Conservation (phyloP, 108 stramenopile species). For the Discostella pseudostelligera region DNA sequence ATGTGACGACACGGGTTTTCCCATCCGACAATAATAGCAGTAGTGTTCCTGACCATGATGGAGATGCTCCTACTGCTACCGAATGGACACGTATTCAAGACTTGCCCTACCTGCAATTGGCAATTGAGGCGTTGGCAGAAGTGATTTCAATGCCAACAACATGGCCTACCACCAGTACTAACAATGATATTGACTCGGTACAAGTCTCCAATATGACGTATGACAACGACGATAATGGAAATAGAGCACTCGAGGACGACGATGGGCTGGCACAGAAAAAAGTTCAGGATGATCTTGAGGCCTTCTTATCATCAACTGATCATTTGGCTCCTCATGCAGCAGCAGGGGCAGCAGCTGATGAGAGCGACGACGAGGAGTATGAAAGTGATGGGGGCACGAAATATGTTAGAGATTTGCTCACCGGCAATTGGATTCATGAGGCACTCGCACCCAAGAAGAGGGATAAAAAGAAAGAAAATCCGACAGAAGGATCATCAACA, state of each 20-base stretch:
- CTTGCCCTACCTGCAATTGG: constrained; percentile 43
- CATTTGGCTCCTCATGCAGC: constrained; percentile 29
- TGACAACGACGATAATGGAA: constrained; percentile 6
- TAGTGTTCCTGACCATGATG: constrained; percentile 23
- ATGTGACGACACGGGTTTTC: constrained; percentile 8
- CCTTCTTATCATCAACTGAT: constrained; percentile 61
- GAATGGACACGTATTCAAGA: constrained; percentile 58
- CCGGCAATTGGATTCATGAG: constrained; percentile 76
- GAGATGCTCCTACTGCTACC: constrained; percentile 37
- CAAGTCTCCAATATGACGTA: neutral
- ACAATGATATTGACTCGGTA: neutral
- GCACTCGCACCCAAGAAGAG: constrained; percentile 44
- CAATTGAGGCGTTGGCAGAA: constrained; percentile 56
- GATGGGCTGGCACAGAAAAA: constrained; percentile 11
- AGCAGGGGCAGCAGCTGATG: constrained; percentile 31
- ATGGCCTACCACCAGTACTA: constrained; percentile 1
- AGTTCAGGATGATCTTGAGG: constrained; percentile 59
- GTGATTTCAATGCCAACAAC: constrained; percentile 19
- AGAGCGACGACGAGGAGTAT: constrained; percentile 70
- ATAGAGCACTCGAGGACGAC: neutral
- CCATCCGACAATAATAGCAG: constrained; percentile 17
- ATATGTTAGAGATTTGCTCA: constrained; percentile 63
- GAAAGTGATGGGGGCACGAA: constrained; percentile 80
- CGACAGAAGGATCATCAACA: neutral
- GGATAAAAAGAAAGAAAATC: constrained; percentile 12